Evolutionary conservation across 2,329 filamentous ascomycete species (phyloP), one percentile per base, ranked within the genome.

Genomic region (Biscogniauxia sp.): DNA sequence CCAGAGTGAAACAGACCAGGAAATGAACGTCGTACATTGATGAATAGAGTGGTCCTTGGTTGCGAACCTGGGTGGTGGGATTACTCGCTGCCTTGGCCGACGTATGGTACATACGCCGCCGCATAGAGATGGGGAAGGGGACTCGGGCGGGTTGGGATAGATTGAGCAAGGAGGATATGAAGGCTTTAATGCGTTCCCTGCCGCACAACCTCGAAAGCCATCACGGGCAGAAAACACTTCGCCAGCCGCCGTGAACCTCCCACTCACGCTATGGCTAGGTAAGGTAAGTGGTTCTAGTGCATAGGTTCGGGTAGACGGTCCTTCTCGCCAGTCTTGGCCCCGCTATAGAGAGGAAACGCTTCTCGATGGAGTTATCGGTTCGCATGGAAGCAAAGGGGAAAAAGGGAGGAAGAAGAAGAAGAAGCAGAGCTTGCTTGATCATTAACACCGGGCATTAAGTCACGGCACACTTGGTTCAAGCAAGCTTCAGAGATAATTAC

Each of bases 221-320:
- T 45, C 37, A 11, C 15, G n/a, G n/a, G n/a, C 13, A n/a, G 23
- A 11, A 32, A 15, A 9, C 53, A 32, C 28, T 13, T 45, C 51
- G 3, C 55, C 53, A 15, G 7, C 50, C 50, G 37, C 37, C 37
- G 15, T 17, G 13, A n/a, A 45, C 13, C 37, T 45, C 37, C 37
- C 15, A n/a, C 37, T 13, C 37, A n/a, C 37, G 37, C 15, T 45
- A 13, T 26, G 19, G 19, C 51, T 52, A 20, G n/a, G n/a, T n/a
- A n/a, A n/a, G n/a, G n/a, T n/a, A n/a, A n/a, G 51, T 26, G 23
- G 19, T n/a, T 52, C 19, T 32, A 3, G 58, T 25, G 23, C 5
- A 5, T 23, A 32, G 19, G 25, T 45, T 49, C 62, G 64, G 62
- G 61, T 57, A 54, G 55, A 57, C 64, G 64, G 64, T 63, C 64